These are phyloP conservation scores for Macrolepiota fuliginosa DNA, from an alignment of 768 basidiomycete genomes.

Conservation along the genomic window DNA sequence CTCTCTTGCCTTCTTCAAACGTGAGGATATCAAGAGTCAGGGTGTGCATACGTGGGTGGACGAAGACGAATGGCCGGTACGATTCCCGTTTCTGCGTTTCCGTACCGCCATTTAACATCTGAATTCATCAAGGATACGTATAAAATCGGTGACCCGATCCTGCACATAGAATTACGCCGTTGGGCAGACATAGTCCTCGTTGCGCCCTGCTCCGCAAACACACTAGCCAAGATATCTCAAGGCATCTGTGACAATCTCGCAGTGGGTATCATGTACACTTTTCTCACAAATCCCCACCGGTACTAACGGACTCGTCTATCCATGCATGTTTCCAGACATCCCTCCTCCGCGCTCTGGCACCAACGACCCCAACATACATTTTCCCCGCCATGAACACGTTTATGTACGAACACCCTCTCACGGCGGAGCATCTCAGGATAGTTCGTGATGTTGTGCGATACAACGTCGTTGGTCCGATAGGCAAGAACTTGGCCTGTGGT, in stretches of 20 bases:
- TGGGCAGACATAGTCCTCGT: slow-evolving; percentile 97
- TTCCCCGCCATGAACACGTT: slow-evolving; percentile 99
- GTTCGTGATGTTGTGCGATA: slow-evolving; percentile 79
- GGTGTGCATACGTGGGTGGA: slow-evolving; percentile 83
- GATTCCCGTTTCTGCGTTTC: slow-evolving; percentile 23
- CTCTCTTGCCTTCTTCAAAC: slow-evolving; percentile 75
- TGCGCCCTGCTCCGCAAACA: slow-evolving; percentile 97
- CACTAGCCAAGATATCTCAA: slow-evolving; percentile 86
- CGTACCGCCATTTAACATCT: background rate
- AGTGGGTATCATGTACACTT: slow-evolving; percentile 38
- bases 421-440: slow-evolving; percentile 75
- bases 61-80: slow-evolving; percentile 89
- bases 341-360: slow-evolving; percentile 79
- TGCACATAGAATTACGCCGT: slow-evolving; percentile 90
- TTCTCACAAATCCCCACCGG: background rate
- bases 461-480: slow-evolving; percentile 81
- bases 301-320: background rate
- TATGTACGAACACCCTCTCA: slow-evolving; percentile 96
- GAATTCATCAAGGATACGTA: slow-evolving; percentile 27
- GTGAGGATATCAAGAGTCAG: slow-evolving; percentile 42
- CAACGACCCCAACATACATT: slow-evolving; percentile 82
- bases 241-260: slow-evolving; percentile 90
- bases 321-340: slow-evolving; percentile 53
- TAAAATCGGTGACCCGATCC: slow-evolving; percentile 84
- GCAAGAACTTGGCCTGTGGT: slow-evolving; percentile 87